A percentile compares a stretch with the other conserved stretches of the same genome.
Evolutionary conservation across 129 eudicot genomes (phyloP).

Genomic region (Gnaphalium uliginosum): DNA sequence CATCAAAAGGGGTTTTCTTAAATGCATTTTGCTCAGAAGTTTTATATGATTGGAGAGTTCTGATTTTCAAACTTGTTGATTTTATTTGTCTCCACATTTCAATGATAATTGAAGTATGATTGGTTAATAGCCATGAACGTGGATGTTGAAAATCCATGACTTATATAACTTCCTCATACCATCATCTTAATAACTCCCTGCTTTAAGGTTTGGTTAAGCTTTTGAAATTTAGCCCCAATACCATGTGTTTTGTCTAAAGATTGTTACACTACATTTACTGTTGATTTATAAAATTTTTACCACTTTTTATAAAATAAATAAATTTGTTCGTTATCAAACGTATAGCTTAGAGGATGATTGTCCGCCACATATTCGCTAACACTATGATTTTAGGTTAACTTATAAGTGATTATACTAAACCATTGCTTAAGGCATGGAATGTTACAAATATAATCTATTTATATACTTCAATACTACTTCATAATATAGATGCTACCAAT

Average conservation of each 20-base stretch:
- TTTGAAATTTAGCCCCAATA: constrained; percentile 34
- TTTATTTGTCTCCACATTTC: constrained; percentile 29
- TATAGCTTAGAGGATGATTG: no score
- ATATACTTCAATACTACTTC: no score
- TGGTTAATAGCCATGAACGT: constrained; percentile 18
- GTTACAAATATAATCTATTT: no score
- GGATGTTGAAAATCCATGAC: constrained; percentile 23
- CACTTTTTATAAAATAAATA: background rate
- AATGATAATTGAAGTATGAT: constrained; percentile 29
- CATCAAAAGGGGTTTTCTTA: background rate
- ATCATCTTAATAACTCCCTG: constrained; percentile 2
- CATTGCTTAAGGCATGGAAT: no score
- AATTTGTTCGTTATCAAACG: no score
- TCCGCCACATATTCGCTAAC: no score
- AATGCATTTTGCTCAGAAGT: background rate
- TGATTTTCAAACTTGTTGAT: constrained; percentile 33
- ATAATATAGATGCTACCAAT: no score
- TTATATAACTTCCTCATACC: constrained; percentile 5
- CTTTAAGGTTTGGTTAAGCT: constrained; percentile 29
- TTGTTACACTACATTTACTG: background rate
- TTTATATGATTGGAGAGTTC: background rate
- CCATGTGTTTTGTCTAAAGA: constrained; percentile 38
- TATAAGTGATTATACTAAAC: no score
- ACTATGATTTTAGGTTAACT: no score
- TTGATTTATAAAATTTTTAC: background rate